Evolutionary conservation across 2,329 filamentous ascomycete species (phyloP), one percentile per base, ranked within the genome.

Genomic region (Aureobasidium mangrovei): DNA sequence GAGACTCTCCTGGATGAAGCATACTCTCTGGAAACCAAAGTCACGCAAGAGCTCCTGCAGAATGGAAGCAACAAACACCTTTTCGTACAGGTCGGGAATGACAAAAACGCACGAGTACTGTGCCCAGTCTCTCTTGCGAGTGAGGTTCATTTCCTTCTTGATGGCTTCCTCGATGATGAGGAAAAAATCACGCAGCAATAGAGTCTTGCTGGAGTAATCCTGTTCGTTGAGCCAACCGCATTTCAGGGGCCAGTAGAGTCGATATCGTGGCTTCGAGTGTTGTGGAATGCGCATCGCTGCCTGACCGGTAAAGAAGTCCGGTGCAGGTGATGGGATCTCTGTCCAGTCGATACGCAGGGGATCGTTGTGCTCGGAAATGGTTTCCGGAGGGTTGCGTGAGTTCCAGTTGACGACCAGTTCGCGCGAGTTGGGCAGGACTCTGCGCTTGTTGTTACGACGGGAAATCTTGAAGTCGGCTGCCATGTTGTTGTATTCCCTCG

Each of bases 51-150:
- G 82, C 57, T 93, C 88, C 54, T 91, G 85, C 40, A 98, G 76
- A 7, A 94, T 75, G 65, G 86, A 84, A 47, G 89, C 88, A 18
- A 97, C 88, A 60, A 96, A 95, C 48, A 82, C 82, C 69, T 95
- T 94, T 72, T 98, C 93, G 71, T 97, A 98, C 7, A 98, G 77
- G 67, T 98, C 93, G 0, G 93, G 93, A 44, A 98, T 94, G 59
- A 98, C 84, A 64, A 97, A 89, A n/a, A 96, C 91, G 62, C 90
- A 96, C 63, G 88, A 93, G 70, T 96, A 97, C 67, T 94, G 87
- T 53, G 80, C 80, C 83, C 91, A 94, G 49, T 91, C 84, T 62
- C 85, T 86, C 63, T 86, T 86, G 59, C 82, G 83, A 29, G 78
- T 83, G 40, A 96, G 70, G 1, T 86, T 88, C 7, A 97, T 77